Evolutionary conservation across 306 rosid genomes (phyloP), one percentile per base, ranked within the genome.

Genomic region (Cucumis cinereus): DNA sequence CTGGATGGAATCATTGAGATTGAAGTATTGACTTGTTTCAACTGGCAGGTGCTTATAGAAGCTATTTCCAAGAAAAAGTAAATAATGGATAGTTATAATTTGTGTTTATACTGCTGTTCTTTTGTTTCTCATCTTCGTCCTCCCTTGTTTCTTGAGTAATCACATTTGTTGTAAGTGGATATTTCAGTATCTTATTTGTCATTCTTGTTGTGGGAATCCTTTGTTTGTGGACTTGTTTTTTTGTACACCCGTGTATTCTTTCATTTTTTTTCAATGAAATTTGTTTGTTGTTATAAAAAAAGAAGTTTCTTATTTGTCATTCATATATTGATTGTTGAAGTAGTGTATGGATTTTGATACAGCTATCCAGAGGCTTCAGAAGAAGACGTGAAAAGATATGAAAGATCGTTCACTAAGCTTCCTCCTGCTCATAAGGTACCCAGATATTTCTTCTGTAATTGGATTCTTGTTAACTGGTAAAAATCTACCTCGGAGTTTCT

Each of bases 311-410:
- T 30, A 30, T 30, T 30, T 30, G 3, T 2, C 53, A 49, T 14
- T 49, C 4, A n/a, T 14, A 26, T 68, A 22, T 41, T 40, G 74
- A 20, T 20, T 38, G 74, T 69, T 14, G 12, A 43, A 43, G 74
- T 69, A 41, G 45, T 43, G 74, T 22, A 23, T 50, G 58, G 17
- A 14, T 71, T 40, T 86, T 81, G 24, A 12, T 83, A 73, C 82
- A 91, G 99, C 83, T 94, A 94, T 81, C 96, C 97, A 20, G 96
- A 94, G 80, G 95, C 99, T 47, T 86, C 97, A 10, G 97, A 91
- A 24, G 94, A 87, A 78, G 99, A 94, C 79, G 89, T 94, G 80
- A 90, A 80, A 79, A 82, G 99, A 86, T 89, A 84, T 53, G 99
- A 94, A 82, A 85, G 97, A 78, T 92, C 96, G 36, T 94, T 74